Percentiles rank a stretch among this genome's conserved stretches.
Evolutionary conservation across 2,329 filamentous ascomycete genomes (phyloP).

Genomic region (Colletotrichum sansevieriae): DNA sequence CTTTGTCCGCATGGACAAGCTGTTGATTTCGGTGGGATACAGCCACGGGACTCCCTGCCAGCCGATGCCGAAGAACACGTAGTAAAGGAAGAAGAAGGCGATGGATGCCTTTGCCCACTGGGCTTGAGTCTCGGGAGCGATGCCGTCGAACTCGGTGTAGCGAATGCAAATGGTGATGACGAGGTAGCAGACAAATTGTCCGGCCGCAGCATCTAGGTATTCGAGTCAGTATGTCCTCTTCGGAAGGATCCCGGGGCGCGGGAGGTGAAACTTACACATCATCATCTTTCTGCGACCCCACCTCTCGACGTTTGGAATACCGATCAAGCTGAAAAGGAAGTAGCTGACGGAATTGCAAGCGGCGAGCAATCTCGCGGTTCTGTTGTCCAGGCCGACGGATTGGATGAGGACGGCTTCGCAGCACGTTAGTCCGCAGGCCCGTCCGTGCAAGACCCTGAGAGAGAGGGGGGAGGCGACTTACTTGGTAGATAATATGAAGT

Average conservation of each 20-base stretch:
- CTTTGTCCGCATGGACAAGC: slow-evolving; percentile 50
- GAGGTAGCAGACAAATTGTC: slow-evolving; percentile 65
- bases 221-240: neutral
- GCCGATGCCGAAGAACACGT: slow-evolving; percentile 43
- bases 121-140: slow-evolving; percentile 20
- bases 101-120: slow-evolving; percentile 43
- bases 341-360: slow-evolving; percentile 58
- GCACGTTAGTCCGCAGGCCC: neutral
- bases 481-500: slow-evolving; percentile 55
- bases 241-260: accelerated
- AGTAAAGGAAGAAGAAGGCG: slow-evolving; percentile 45
- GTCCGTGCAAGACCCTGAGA: no score
- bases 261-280: slow-evolving; percentile 55
- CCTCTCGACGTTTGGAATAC: slow-evolving; percentile 48
- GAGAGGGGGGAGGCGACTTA: neutral
- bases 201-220: slow-evolving; percentile 55
- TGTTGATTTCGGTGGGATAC: slow-evolving; percentile 53
- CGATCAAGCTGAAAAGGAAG: slow-evolving; percentile 47
- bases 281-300: slow-evolving; percentile 69
- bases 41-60: slow-evolving; percentile 46
- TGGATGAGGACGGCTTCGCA: slow-evolving; percentile 60
- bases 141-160: slow-evolving; percentile 50
- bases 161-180: slow-evolving; percentile 64
- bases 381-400: slow-evolving; percentile 63
- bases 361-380: slow-evolving; percentile 63